These are phyloP conservation scores for Cymbidium sinense DNA, from an alignment of 106 monocot species.

Conservation along the genomic window DNA sequence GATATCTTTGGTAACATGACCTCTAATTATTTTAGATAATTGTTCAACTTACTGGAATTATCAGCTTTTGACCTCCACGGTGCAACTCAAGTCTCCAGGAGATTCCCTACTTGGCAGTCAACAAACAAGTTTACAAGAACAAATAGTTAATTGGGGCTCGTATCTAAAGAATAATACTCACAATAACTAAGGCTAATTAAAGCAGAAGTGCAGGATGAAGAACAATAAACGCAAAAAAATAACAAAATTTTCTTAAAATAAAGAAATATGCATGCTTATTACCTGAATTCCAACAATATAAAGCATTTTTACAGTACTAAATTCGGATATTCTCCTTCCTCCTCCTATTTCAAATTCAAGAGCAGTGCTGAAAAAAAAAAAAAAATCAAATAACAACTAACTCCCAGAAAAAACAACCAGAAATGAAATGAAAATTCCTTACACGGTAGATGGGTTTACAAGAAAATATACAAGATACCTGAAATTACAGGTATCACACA, in stretches of 20 bases:
- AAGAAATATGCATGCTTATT: background rate
- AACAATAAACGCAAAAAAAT: background rate
- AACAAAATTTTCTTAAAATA: conserved; percentile 8
- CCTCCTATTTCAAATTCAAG: conserved; percentile 93
- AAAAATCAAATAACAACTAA: background rate
- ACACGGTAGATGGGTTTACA: background rate
- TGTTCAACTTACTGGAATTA: conserved; percentile 69
- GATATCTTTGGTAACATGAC: background rate
- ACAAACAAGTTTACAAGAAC: conserved; percentile 3
- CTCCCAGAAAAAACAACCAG: background rate
- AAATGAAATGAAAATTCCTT: background rate
- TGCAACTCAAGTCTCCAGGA: conserved; percentile 92
- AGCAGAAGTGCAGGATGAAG: background rate
- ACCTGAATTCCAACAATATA: conserved; percentile 94
- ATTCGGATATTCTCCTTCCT: conserved; percentile 86
- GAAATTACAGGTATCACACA: background rate
- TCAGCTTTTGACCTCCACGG: conserved; percentile 80
- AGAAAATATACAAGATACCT: background rate
- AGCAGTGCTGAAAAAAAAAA: conserved; percentile 53
- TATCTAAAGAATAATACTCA: background rate
- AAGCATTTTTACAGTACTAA: conserved; percentile 68
- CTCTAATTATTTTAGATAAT: background rate
- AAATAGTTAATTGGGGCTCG: background rate
- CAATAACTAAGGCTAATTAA: background rate
- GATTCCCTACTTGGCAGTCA: conserved; percentile 45